A percentile compares a stretch with the other conserved stretches of the same genome.
Evolutionary conservation across 805 yeast genomes (phyloP).

Genomic region (Yamadazyma ubonensis): DNA sequence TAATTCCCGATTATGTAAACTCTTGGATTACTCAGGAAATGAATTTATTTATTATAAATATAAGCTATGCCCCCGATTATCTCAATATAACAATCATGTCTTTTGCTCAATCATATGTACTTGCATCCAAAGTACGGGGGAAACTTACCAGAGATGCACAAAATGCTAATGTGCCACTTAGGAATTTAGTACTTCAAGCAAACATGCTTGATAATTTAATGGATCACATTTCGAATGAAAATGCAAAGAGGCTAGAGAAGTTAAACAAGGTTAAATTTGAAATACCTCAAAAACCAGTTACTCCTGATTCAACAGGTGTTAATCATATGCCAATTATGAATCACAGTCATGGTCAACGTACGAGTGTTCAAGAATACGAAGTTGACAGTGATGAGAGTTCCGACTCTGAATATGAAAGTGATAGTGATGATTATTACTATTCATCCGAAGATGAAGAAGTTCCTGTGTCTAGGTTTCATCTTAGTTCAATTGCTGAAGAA

Average conservation of each 20-base stretch:
- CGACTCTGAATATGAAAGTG: slow-evolving; percentile 22
- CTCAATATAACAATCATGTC: slow-evolving; percentile 18
- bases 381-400: slow-evolving; percentile 30
- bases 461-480: slow-evolving; percentile 1
- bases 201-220: slow-evolving; percentile 65
- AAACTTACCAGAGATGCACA: slow-evolving; percentile 64
- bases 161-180: slow-evolving; percentile 54
- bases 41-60: slow-evolving; percentile 7
- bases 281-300: slow-evolving; percentile 9
- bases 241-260: slow-evolving; percentile 24
- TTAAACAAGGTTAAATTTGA: slow-evolving; percentile 15
- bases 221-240: slow-evolving; percentile 44
- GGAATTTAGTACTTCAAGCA: slow-evolving; percentile 66
- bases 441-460: slow-evolving; percentile 20
- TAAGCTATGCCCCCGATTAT: slow-evolving; percentile 5
- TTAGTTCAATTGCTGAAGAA: slow-evolving; percentile 12
- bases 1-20: slow-evolving; percentile 2
- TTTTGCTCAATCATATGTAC: slow-evolving; percentile 54
- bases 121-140: slow-evolving; percentile 63
- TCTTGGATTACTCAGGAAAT: neutral
- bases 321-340: slow-evolving; percentile 7
- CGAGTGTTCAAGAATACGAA: slow-evolving; percentile 40
- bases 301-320: slow-evolving; percentile 14
- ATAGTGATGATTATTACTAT: slow-evolving; percentile 23
- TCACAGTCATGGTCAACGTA: no score